Evolutionary conservation across 1,284 basidiomycete species (phyloP).

Genomic region (Cystobasidium pallidum): DNA sequence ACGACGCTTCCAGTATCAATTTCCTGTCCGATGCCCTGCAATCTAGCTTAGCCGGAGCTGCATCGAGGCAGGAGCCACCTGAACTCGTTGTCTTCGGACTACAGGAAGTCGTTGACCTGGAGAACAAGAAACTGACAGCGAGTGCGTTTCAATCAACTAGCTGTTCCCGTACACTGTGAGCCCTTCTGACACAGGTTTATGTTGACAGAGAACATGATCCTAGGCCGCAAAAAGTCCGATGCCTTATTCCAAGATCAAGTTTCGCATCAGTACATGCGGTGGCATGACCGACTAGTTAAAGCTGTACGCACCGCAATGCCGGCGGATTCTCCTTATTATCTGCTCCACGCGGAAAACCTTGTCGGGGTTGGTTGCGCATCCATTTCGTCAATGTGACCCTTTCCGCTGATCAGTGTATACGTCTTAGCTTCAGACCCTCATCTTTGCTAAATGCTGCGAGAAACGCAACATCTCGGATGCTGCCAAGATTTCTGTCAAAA

Average conservation of each 20-base stretch:
- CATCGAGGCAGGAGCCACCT: constrained; percentile 59
- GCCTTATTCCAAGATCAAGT: constrained; percentile 61
- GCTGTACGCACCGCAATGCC: constrained; percentile 61
- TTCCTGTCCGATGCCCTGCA: constrained; percentile 76
- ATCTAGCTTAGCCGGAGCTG: constrained; percentile 13
- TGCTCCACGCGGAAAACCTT: constrained; percentile 82
- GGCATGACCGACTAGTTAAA: constrained; percentile 79
- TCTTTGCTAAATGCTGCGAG: constrained; percentile 77
- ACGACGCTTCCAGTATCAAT: constrained; percentile 64
- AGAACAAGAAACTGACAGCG: constrained; percentile 85
- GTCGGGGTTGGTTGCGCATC: constrained; percentile 63
- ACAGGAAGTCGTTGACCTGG: constrained; percentile 93
- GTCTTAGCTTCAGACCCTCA: constrained; percentile 70
- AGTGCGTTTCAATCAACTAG: constrained; percentile 58
- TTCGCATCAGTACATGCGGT: constrained; percentile 76
- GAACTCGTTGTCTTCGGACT: constrained; percentile 93
- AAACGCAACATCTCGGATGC: constrained; percentile 67
- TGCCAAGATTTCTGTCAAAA: constrained; percentile 78
- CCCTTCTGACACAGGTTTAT: background rate
- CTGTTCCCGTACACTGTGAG: constrained; percentile 20
- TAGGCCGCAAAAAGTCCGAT: constrained; percentile 70
- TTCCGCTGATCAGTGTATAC: background rate
- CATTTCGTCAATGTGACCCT: background rate
- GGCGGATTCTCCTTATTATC: constrained; percentile 65
- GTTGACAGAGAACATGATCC: constrained; percentile 69